phyloP scores from a whole-genome alignment of 768 basidiomycete species.

The Coprinopsis marcescibilis region DNA sequence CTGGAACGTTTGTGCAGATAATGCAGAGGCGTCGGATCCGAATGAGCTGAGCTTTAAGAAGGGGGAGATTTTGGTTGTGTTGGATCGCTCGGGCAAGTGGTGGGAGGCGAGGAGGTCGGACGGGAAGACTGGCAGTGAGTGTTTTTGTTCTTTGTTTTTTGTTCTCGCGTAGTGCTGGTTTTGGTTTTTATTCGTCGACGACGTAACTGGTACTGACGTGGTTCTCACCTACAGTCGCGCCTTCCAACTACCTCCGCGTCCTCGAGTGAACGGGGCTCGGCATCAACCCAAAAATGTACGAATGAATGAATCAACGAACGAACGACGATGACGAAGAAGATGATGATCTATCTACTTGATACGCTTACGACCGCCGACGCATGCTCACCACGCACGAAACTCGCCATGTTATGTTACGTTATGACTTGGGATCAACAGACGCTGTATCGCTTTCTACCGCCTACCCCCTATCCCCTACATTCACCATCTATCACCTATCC shows the following conservation, averaged over 20 bases:
- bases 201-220: background rate
- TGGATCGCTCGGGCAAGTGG: constrained; percentile 80
- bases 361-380: too few species aligned
- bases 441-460: too few species aligned
- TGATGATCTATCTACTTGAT: too few species aligned
- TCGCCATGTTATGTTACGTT: too few species aligned
- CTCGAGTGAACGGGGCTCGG: constrained; percentile 12
- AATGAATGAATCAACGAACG: too few species aligned
- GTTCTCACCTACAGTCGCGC: constrained; percentile 24
- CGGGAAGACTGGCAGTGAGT: constrained; percentile 63
- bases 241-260: constrained; percentile 33
- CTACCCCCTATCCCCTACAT: too few species aligned
- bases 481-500: too few species aligned
- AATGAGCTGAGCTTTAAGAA: constrained; percentile 83
- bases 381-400: too few species aligned
- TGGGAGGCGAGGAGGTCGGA: constrained; percentile 72
- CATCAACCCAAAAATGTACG: too few species aligned
- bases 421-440: too few species aligned
- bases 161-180: background rate
- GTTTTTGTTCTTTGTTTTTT: constrained; percentile 3
- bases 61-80: constrained; percentile 77
- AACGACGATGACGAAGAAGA: too few species aligned
- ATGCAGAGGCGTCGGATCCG: constrained; percentile 42
- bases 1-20: constrained; percentile 10
- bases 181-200: background rate